These are phyloP conservation scores for Syzygium grande DNA, from an alignment of 345 rosid species.

Conservation along the genomic window DNA sequence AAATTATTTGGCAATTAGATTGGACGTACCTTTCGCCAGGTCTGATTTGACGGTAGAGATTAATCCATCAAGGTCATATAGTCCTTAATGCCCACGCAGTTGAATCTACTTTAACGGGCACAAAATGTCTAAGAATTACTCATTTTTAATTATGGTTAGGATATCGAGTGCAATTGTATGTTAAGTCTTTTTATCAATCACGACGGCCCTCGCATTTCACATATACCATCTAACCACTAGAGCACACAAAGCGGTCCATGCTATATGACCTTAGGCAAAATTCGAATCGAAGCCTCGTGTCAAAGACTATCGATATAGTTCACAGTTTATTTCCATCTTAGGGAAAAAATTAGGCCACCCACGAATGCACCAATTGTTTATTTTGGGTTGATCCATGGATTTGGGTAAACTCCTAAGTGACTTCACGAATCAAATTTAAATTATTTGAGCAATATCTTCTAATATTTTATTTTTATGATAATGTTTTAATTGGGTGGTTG, in stretches of 20 bases:
- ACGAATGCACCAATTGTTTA: background rate
- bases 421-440: background rate
- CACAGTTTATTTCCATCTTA: background rate
- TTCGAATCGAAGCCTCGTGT: background rate
- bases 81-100: background rate
- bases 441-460: background rate
- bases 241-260: too few relatives aligned
- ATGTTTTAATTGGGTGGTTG: background rate
- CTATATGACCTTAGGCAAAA: background rate
- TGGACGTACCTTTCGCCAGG: background rate
- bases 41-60: fast-evolving
- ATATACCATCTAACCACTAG: background rate
- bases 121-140: background rate
- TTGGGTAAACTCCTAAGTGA: background rate
- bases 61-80: background rate
- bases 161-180: background rate
- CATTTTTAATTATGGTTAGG: background rate
- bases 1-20: background rate
- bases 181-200: background rate
- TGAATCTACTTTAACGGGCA: background rate
- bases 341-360: background rate
- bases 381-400: background rate
- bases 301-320: background rate
- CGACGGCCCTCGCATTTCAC: fast-evolving
- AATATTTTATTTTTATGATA: background rate